These are phyloP conservation scores for Diaporthe sp. DNA, from an alignment of 2,329 filamentous ascomycete genomes.

Conservation along the genomic window DNA sequence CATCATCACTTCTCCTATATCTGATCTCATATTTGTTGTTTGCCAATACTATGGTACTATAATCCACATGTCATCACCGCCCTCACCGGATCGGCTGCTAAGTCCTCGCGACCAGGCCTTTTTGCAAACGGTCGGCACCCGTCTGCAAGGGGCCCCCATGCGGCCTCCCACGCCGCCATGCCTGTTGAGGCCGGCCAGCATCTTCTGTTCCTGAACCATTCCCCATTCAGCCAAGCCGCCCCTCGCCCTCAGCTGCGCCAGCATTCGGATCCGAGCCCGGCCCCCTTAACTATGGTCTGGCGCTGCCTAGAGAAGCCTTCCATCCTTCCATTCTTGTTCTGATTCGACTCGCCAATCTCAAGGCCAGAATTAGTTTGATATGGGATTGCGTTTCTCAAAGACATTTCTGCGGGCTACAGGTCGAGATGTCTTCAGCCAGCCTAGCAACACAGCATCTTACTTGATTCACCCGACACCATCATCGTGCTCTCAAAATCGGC, in stretches of 20 bases:
- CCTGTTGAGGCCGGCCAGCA: slow-evolving; percentile 1
- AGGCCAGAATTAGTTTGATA: background rate
- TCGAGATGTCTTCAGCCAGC: background rate
- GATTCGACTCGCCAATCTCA: slow-evolving; percentile 8
- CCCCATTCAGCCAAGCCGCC: slow-evolving; percentile 23
- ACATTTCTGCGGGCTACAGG: background rate
- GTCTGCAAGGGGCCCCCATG: slow-evolving; percentile 20
- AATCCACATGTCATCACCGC: slow-evolving; percentile 17
- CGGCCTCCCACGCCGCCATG: slow-evolving; percentile 15
- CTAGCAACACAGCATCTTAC: slow-evolving; percentile 12
- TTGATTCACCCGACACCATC: background rate
- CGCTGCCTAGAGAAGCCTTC: slow-evolving; percentile 9
- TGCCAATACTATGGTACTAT: background rate
- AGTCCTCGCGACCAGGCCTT: slow-evolving; percentile 8
- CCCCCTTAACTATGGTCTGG: background rate
- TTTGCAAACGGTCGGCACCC: slow-evolving; percentile 13
- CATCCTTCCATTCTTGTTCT: slow-evolving; percentile 18
- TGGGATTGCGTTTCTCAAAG: background rate
- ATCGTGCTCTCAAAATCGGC: slow-evolving; percentile 3
- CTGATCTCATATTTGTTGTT: slow-evolving; percentile 9
- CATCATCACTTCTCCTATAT: slow-evolving; percentile 25
- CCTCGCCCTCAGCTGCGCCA: slow-evolving; percentile 26
- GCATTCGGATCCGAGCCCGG: slow-evolving; percentile 5
- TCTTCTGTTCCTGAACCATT: slow-evolving; percentile 30
- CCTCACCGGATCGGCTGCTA: slow-evolving; percentile 14